phyloP scores from a whole-genome alignment of 352 stramenopile genomes.

The Globisporangium nunn region DNA sequence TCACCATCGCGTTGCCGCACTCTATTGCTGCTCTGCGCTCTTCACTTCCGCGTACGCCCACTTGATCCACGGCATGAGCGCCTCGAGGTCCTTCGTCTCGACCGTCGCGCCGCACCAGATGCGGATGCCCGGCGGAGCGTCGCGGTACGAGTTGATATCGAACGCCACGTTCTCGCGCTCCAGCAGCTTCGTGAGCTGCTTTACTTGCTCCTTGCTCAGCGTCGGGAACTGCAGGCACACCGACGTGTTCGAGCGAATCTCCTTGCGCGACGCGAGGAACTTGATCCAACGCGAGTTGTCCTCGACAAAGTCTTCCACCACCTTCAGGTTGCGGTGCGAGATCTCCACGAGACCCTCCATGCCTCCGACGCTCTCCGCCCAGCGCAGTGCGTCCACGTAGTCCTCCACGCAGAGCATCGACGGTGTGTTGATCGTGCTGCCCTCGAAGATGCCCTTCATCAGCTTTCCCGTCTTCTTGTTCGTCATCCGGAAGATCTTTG shows the following conservation, averaged over 20 bases:
- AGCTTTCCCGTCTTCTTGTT: constrained; percentile 95
- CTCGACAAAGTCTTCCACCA: constrained; percentile 95
- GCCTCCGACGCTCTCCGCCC: constrained; percentile 93
- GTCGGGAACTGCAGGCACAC: constrained; percentile 96
- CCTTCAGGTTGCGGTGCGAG: constrained; percentile 91
- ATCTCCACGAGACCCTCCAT: constrained; percentile 91
- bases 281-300: constrained; percentile 94
- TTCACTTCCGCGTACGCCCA: constrained; percentile 95
- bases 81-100: constrained; percentile 96
- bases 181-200: constrained; percentile 94
- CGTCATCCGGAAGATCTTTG: constrained; percentile 98
- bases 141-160: constrained; percentile 98
- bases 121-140: constrained; percentile 95
- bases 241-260: constrained; percentile 94
- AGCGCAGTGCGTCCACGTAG: constrained; percentile 97
- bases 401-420: constrained; percentile 99
- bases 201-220: constrained; percentile 91
- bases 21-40: constrained; percentile 26
- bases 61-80: constrained; percentile 97
- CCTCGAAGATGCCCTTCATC: constrained; percentile 93
- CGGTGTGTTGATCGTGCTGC: constrained; percentile 99
- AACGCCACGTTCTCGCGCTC: constrained; percentile 94
- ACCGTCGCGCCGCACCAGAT: constrained; percentile 99
- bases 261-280: constrained; percentile 94
- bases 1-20: neutral